Percentiles rank a stretch among this genome's conserved stretches.
Evolutionary conservation across 805 yeast species (phyloP).

Genomic region (Zygotorulaspora chibaensis): DNA sequence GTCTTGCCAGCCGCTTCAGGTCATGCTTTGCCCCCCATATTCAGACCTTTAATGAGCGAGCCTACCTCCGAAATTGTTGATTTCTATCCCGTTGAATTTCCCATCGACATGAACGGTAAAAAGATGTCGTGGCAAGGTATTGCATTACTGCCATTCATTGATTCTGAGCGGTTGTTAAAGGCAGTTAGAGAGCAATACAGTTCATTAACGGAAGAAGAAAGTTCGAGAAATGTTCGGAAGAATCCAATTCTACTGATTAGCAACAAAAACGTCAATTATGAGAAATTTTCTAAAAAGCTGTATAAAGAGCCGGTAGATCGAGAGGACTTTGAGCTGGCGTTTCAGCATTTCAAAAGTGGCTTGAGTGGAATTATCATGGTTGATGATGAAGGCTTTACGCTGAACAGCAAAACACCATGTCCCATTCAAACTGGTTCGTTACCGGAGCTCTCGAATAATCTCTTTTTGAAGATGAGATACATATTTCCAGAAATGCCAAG

Average conservation of each 20-base stretch:
- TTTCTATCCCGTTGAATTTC: slow-evolving; percentile 83
- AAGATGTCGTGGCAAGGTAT: slow-evolving; percentile 95
- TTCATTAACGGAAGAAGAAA: slow-evolving; percentile 62
- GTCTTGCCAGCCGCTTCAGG: slow-evolving; percentile 93
- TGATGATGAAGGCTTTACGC: slow-evolving; percentile 32
- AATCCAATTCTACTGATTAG: slow-evolving; percentile 69
- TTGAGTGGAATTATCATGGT: slow-evolving; percentile 53
- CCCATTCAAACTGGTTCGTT: slow-evolving; percentile 36
- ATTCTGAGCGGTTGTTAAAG: slow-evolving; percentile 64
- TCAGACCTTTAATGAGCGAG: slow-evolving; percentile 76
- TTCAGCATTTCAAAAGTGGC: slow-evolving; percentile 50
- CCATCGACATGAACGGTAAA: slow-evolving; percentile 92
- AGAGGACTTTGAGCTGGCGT: slow-evolving; percentile 30
- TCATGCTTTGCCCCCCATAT: slow-evolving; percentile 75
- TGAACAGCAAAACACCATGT: slow-evolving; percentile 32
- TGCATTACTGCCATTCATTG: slow-evolving; percentile 85
- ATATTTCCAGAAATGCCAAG: slow-evolving; percentile 44
- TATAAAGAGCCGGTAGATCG: slow-evolving; percentile 29
- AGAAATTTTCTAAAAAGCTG: slow-evolving; percentile 31
- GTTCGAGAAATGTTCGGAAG: slow-evolving; percentile 62
- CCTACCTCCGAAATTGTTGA: slow-evolving; percentile 80
- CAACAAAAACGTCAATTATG: slow-evolving; percentile 49
- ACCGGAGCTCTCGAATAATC: slow-evolving; percentile 40
- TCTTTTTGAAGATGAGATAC: slow-evolving; percentile 47
- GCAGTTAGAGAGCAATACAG: slow-evolving; percentile 65